Base-by-base conservation (phyloP, 192 early-diverging fungal species). In the Thamnidium elegans region DNA sequence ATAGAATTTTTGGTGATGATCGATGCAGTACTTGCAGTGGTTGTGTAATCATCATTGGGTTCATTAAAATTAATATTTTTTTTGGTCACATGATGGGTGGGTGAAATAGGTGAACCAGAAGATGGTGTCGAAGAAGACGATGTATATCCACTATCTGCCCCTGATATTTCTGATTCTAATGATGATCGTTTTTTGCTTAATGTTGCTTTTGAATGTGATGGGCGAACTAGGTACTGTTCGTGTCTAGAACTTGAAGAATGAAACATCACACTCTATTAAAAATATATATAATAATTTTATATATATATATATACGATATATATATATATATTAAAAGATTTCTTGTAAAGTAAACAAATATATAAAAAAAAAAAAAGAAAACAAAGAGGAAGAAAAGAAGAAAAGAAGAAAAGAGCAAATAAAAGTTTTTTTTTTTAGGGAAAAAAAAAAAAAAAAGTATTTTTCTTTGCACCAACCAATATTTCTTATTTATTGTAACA, bases 61-160 rank as follows among this genome's bases (percentile, higher is more conserved):
- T 61, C 14, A 20, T 61, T 32, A 19, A 61, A 39, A 39, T 39
- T 39, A 6, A 39, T 10, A 6, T 6, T 39, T 39, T 39, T 39
- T 39, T 6, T 6, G 8, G 32, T 55, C 6, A 26, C 36, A 52
- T 23, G 56, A 20, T 14, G 15, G 39, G 36, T 43, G 30, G 62
- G 26, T 48, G 47, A 43, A 20, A 14, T 14, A 44, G 4, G 14
- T 44, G 56, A 36, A 1, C 36, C 19, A 14, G 56, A 19, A 17
- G 63, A 54, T 11, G 63, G 36, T 9, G 50, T 64, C 23, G 65
- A 66, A 14, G 69, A 63, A 15, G 69, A 55, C 9, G 71, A 67
- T 19, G 36, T 54, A 42, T 73, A 73, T 13, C 71, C 71, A 52
- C 71, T 73, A 51, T 73, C 71, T 23, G 62, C 62, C 2, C 61